Evolutionary conservation across 192 early-diverging fungal species (phyloP), one percentile per base, ranked within the genome.

Genomic region (Coemansia aciculifera): DNA sequence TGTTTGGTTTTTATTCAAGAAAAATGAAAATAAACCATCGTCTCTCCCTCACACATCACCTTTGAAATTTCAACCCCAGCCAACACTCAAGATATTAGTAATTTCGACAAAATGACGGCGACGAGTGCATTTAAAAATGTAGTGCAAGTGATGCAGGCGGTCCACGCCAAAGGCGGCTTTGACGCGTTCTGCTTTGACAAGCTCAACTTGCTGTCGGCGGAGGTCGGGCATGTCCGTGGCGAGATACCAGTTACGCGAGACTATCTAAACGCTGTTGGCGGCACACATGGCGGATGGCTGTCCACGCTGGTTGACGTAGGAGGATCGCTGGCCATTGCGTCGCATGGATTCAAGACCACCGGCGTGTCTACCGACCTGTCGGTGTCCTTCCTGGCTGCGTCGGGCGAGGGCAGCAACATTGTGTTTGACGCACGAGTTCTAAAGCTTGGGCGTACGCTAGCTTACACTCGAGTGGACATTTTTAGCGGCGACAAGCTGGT

Each of bases 251-350:
- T 79, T 15, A 48, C 54, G 40, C 67, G 62, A 36, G 67, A 61
- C 9, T 63, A 76, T 27, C 44, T 73, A 27, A 85, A 85, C 32
- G 63, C 71, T 5, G 67, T 78, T 12, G 78, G 83, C 6, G 68
- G 74, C 46, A 79, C 83, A 3, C 83, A 85, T n/a, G 83, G 83
- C 40, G 83, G 83, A n/a, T 85, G 83, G 83, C 64, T 85, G 15
- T 77, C 78, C 21, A 78, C 75, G 29, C 59, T 85, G 29, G 83
- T 85, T 3, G 83, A 85, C 23, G 75, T 75, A 5, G 83, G 78
- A 23, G 83, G 83, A 12, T 85, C 83, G 42, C 65, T 85, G 63
- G 79, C 78, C 23, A 57, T 85, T 39, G 83, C 83, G 1, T 59
- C 74, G 13, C 69, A 75, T 32, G 83, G 83, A 10, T 67, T 81